phyloP scores from a whole-genome alignment of 805 yeast genomes.

The Maudiozyma saulgeensis region DNA sequence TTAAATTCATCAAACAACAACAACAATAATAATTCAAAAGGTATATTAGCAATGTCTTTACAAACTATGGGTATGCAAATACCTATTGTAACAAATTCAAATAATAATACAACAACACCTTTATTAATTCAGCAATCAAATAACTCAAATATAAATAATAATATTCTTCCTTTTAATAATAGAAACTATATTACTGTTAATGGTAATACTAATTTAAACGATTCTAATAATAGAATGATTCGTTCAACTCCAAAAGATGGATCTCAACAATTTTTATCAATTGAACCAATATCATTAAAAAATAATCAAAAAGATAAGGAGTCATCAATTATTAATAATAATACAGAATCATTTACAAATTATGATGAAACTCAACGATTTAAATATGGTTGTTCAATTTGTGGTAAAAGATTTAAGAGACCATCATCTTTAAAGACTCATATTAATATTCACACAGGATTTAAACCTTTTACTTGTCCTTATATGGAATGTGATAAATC shows the following conservation, averaged over 20 bases:
- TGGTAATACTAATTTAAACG: background rate
- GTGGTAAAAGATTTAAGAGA: constrained; percentile 72
- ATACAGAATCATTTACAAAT: background rate
- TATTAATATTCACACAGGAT: constrained; percentile 76
- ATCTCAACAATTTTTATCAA: background rate
- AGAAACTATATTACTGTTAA: background rate
- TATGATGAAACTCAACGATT: background rate
- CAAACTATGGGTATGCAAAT: no score
- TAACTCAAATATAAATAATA: background rate
- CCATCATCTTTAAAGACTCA: constrained; percentile 83
- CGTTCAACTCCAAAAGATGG: background rate
- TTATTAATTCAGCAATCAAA: background rate
- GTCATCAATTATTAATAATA: background rate
- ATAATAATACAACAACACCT: background rate
- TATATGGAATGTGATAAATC: constrained; percentile 51
- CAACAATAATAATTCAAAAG: no score
- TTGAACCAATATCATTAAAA: background rate
- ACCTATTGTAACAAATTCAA: no score
- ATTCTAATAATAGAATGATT: background rate
- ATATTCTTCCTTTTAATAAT: background rate
- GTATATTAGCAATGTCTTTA: no score
- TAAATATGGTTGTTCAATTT: constrained; percentile 46
- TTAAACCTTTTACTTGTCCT: constrained; percentile 68
- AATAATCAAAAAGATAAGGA: background rate
- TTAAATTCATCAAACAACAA: no score